phyloP scores from a whole-genome alignment of 768 basidiomycete species.

The Tubosaeta brunneosetosa region DNA sequence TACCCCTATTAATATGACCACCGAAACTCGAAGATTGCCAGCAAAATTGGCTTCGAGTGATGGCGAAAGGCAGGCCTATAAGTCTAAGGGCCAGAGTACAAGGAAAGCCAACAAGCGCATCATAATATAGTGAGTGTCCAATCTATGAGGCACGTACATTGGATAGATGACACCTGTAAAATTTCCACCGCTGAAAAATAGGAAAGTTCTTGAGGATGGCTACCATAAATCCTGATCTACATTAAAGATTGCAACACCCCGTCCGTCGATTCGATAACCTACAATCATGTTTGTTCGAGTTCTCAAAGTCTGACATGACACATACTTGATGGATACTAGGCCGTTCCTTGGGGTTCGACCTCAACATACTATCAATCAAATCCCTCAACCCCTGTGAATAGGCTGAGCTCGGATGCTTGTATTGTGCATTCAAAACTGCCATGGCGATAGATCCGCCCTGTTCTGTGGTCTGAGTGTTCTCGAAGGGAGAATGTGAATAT shows the following conservation, averaged over 20 bases:
- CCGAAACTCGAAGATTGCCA: background rate
- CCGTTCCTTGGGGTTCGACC: slow-evolving; percentile 73
- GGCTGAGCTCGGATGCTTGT: slow-evolving; percentile 81
- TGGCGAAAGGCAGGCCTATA: slow-evolving; percentile 1
- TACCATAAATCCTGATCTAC: slow-evolving; percentile 22
- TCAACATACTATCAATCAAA: slow-evolving; percentile 82
- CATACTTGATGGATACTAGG: slow-evolving; percentile 82
- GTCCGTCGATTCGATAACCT: slow-evolving; percentile 69
- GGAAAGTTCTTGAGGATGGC: background rate
- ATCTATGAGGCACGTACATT: background rate
- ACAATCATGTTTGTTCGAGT: slow-evolving; percentile 2
- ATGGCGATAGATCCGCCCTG: slow-evolving; percentile 97
- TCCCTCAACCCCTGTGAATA: slow-evolving; percentile 81
- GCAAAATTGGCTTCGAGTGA: slow-evolving; percentile 1
- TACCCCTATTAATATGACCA: background rate
- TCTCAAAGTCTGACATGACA: slow-evolving; percentile 3
- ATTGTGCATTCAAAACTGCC: slow-evolving; percentile 93
- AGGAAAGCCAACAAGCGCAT: background rate
- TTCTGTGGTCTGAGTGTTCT: slow-evolving; percentile 85
- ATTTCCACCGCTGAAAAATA: slow-evolving; percentile 5
- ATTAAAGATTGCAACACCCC: slow-evolving; percentile 55
- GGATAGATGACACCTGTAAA: slow-evolving; percentile 7
- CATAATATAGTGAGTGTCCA: slow-evolving; percentile 4
- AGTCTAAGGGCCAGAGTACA: slow-evolving; percentile 1
- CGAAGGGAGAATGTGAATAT: slow-evolving; percentile 95